These are phyloP conservation scores for Clarireedia hainanense DNA, from an alignment of 2,329 filamentous ascomycete species.

Conservation along the genomic window DNA sequence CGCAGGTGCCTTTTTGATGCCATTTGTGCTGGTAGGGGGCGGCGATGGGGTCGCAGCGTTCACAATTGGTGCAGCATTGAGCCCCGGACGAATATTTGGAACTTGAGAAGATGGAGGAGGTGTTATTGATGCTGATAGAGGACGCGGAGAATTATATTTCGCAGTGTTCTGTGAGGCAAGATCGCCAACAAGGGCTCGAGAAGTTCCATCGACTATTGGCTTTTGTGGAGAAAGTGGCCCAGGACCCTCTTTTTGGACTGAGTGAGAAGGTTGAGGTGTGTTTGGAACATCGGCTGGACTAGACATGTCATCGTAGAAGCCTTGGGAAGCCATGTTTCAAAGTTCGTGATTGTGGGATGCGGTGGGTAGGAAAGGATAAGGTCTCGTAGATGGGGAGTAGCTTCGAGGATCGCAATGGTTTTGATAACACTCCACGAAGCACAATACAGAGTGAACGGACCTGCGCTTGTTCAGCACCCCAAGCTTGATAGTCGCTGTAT, in stretches of 20 bases:
- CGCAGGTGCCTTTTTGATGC: slow-evolving; percentile 15
- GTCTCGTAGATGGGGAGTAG: background rate
- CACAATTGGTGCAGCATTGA: background rate
- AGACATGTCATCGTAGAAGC: slow-evolving; percentile 19
- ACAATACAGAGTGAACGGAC: too few relatives aligned
- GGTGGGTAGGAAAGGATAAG: background rate
- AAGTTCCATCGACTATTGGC: slow-evolving; percentile 7
- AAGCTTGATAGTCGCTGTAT: background rate
- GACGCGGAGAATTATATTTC: background rate
- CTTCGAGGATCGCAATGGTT: background rate
- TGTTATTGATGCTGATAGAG: slow-evolving; percentile 5
- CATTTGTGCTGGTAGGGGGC: slow-evolving; percentile 23
- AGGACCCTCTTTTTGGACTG: slow-evolving; percentile 12
- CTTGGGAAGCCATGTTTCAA: slow-evolving; percentile 22
- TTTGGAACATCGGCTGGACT: slow-evolving; percentile 17
- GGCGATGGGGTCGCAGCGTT: slow-evolving; percentile 19
- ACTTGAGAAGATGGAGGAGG: slow-evolving; percentile 52
- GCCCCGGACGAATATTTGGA: slow-evolving; percentile 22
- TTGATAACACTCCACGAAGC: too few relatives aligned
- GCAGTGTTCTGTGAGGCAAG: background rate
- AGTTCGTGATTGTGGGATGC: background rate
- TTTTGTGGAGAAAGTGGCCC: slow-evolving; percentile 14
- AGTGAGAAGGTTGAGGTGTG: slow-evolving; percentile 19
- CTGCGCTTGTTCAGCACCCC: background rate
- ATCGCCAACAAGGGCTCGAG: background rate